Evolutionary conservation across 2,329 filamentous ascomycete species (phyloP), one percentile per base, ranked within the genome.

Genomic region (Diplocarpon rosae): DNA sequence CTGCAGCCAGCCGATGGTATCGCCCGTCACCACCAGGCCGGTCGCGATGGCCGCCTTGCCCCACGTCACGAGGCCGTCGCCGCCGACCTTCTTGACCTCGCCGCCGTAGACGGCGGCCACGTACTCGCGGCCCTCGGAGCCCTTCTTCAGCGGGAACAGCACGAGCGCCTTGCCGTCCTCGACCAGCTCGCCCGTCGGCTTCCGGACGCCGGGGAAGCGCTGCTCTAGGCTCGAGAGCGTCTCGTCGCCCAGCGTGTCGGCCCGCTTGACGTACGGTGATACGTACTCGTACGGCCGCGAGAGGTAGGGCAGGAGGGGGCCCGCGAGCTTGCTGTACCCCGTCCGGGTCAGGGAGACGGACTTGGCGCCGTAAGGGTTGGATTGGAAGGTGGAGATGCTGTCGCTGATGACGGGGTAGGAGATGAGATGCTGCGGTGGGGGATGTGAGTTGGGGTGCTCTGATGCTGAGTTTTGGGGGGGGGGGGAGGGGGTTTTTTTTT

Each of bases 361-460:
- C 68, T 82, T 88, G 64, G 87, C 81, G 61, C 85, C 89, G 62
- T 85, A 82, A 40, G 85, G 81, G 68, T 90, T 86, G 61, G 76
- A 70, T 67, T 88, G 85, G 75, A 93, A 82, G 61, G 78, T 80
- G 49, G 76, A 69, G 65, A 95, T 78, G 59, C 80, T 70, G 65
- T 94, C 87, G 61, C 77, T 78, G 61, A 95, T 76, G 54, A 93
- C 66, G 33, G 90, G 90, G 67, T 94, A 95, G 54, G 81, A 82
- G 56, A 80, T 73, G 52, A 95, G 73, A 63, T 95, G 89, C 86
- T 94, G 56, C 9, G 30, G 11, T 12, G 30, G 11, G 30, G 11
- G 30, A 3, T 5, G 30, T 12, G 4, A 12, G n/a, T 3, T 9
- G 11, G 11, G 11, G 30, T 12, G n/a, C n/a, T 32, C 30, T 14